Evolutionary conservation across 306 rosid genomes (phyloP), one percentile per base, ranked within the genome.

Genomic region (Lathyrus sativus): DNA sequence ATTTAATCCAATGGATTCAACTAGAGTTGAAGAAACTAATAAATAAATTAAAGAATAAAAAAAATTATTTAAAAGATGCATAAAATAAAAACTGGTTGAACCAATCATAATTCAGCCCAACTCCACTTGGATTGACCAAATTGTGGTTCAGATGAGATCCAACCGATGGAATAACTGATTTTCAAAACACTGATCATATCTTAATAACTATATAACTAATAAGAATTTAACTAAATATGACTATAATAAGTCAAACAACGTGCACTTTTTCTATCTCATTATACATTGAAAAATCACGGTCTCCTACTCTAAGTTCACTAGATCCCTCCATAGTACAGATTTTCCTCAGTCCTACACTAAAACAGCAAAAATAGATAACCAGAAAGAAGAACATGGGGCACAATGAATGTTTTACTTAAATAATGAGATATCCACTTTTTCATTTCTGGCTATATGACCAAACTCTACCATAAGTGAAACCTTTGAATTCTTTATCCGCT

Each of bases 351-450:
- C 67, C 63, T 73, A 67, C 17, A 64, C 56, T 68, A 78, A 14
- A 6, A 71, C 61, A 28, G n/a, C 78, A 78, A 78, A 78, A 74
- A 17, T 53, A 26, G 71, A 74, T 26, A 64, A 51, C 79, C 60
- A 37, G 24, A 60, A 73, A 38, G 56, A 76, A 63, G 24, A 74
- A 70, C 54, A 14, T 11, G 60, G 50, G 66, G 44, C 53, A 44
- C 48, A 35, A 50, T 3, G 38, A 29, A 77, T 15, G 57, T 39
- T 54, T 49, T 26, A 61, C 14, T 53, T 39, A 62, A 65, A 51
- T 22, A 39, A 62, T 62, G 66, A 37, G 35, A 13, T 15, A 76
- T 54, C 50, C 24, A 18, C 18, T 22, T 12, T n/a, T 50, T 22
- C 51, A 13, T 13, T 62, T 45, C 39, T 39, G 59, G 59, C 12